Evolutionary conservation across 345 rosid genomes (phyloP).

Genomic region (Linum tenue): DNA sequence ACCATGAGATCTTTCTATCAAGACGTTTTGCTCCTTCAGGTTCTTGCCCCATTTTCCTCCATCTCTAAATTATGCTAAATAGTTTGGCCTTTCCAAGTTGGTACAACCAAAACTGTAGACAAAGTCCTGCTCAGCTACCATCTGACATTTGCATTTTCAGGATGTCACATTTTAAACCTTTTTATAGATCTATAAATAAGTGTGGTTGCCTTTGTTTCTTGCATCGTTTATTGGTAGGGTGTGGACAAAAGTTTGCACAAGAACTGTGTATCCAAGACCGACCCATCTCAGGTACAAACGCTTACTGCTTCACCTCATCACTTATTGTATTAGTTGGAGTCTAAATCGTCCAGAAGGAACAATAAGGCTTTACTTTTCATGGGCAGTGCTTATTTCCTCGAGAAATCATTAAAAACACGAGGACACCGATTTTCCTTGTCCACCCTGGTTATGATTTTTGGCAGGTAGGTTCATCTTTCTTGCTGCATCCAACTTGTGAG

Average conservation of each 20-base stretch:
- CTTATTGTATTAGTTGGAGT: not conserved
- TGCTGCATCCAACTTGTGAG: constrained; percentile 3
- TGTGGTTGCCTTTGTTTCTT: not conserved
- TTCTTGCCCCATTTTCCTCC: constrained; percentile 17
- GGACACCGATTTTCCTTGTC: constrained; percentile 67
- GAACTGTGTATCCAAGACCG: constrained; percentile 15
- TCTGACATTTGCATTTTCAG: too few species aligned
- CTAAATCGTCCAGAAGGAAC: not conserved
- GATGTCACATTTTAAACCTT: not conserved
- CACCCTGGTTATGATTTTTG: constrained; percentile 85
- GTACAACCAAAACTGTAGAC: not conserved
- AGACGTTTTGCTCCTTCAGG: constrained; percentile 64
- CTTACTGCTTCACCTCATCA: not conserved
- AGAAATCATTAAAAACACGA: constrained; percentile 45
- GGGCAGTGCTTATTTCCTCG: constrained; percentile 65
- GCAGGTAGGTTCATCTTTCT: constrained; percentile 53
- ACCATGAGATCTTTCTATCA: constrained; percentile 60
- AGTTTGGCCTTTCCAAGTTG: not conserved
- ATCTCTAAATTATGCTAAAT: not conserved
- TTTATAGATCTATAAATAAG: not conserved
- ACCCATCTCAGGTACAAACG: constrained; percentile 15
- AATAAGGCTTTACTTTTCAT: not conserved
- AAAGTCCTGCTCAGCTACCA: not conserved
- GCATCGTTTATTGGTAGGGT: constrained; percentile 30
- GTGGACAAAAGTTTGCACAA: constrained; percentile 44